Evolutionary conservation across 179 eudicot species (phyloP), one percentile per base, ranked within the genome.

Genomic region (Heliamphora pulchella): DNA sequence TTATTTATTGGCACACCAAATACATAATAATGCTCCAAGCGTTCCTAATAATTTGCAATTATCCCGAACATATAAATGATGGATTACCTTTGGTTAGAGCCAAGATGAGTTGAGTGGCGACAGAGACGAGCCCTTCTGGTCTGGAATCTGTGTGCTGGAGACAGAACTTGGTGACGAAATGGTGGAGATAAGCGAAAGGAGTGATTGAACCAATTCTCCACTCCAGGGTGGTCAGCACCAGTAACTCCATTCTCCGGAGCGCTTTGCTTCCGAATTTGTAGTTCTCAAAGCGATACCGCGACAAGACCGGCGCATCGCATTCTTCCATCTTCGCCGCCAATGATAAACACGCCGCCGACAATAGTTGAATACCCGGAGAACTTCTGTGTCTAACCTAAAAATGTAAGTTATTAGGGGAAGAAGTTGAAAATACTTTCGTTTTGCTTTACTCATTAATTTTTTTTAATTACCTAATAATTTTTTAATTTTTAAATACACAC

Each of bases 251-350:
- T 76, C 89, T 88, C 80, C 77, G 86, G 74, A 91, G 83, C 51
- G 81, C 79, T 74, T 77, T 83, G 63, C 77, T 61, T 74, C 87
- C 88, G 47, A 87, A 91, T 7, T 70, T 73, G 78, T 62, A 78
- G 10, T 81, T 83, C 11, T 81, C 86, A 55, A 57, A 17, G 39
- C 55, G 79, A 75, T 86, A 86, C n/a, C 81, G 86, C 1, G 86
- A 78, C 79, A 87, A 76, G 0, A 69, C 61, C 3, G 82, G 90
- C 17, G 78, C 83, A 8, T 2, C 79, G 48, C 31, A 31, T 75
- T 91, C 93, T 74, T 90, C 90, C 88, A 91, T 66, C 77, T 90
- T 90, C 13, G 92, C 89, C 4, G 96, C 96, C 75, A 91, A 47
- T 7, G 90, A 85, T 58, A 91, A 54, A 78, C 96, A 89, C 10